Conservation (phyloP, 164 flowering plant genomes). For the Cinnamomum chago region DNA sequence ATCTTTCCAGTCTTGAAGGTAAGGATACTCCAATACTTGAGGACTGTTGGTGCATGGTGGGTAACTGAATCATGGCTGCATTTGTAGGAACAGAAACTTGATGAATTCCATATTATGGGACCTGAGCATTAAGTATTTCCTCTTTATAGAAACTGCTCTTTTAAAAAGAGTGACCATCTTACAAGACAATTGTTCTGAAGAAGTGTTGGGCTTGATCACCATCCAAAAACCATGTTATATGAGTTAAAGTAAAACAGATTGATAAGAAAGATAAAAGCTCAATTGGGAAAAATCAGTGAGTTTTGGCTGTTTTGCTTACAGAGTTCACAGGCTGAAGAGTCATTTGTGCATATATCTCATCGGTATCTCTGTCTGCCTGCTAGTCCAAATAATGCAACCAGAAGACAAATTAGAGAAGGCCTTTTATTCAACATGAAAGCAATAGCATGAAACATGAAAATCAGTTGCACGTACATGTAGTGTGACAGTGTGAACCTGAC, state of each 20-base stretch:
- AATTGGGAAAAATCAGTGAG: not conserved
- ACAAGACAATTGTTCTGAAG: not conserved
- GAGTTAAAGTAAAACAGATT: not conserved
- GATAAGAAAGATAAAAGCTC: not conserved
- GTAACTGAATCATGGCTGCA: not conserved
- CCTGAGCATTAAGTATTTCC: not conserved
- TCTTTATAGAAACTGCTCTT: not conserved
- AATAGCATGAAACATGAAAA: not conserved
- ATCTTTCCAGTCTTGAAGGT: not conserved
- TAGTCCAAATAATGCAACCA: constrained; percentile 5
- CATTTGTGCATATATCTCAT: constrained; percentile 98
- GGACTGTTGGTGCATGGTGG: not conserved
- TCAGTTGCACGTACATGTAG: constrained; percentile 66
- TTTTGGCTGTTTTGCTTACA: constrained; percentile 55
- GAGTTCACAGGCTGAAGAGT: constrained; percentile 91
- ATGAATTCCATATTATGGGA: not conserved
- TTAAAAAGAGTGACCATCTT: not conserved
- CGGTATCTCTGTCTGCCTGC: constrained; percentile 95
- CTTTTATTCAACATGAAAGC: not conserved
- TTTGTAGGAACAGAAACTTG: not conserved
- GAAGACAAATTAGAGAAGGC: not conserved
- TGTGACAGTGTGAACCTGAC: constrained; percentile 93
- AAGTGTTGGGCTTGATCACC: not conserved
- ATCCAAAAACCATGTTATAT: not conserved
- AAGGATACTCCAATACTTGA: not conserved